Evolutionary conservation across 2,329 filamentous ascomycete species (phyloP).

Genomic region (Fusarium haematococcum): DNA sequence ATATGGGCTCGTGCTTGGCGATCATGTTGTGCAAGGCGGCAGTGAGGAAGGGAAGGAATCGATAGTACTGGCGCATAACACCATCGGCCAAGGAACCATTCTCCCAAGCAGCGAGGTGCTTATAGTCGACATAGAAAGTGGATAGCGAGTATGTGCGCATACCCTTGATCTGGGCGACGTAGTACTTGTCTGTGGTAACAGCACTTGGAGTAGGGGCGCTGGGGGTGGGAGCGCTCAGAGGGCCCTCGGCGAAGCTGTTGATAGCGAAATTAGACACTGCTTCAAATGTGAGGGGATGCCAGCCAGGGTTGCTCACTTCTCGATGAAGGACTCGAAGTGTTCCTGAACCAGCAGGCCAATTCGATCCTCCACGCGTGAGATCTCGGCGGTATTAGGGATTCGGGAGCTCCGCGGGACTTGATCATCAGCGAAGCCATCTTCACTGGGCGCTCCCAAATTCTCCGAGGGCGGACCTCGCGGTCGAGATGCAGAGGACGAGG

Average conservation of each 20-base stretch:
- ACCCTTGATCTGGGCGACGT: slow-evolving; percentile 84
- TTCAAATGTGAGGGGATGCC: background rate
- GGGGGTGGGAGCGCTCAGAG: slow-evolving; percentile 62
- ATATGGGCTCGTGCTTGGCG: slow-evolving; percentile 91
- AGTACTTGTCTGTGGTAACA: slow-evolving; percentile 83
- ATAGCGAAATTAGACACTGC: slow-evolving; percentile 5
- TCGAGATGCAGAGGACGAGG: slow-evolving; percentile 64
- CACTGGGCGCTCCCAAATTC: slow-evolving; percentile 69
- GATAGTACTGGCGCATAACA: slow-evolving; percentile 91
- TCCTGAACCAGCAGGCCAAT: slow-evolving; percentile 80
- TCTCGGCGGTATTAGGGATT: slow-evolving; percentile 59
- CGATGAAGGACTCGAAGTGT: slow-evolving; percentile 83
- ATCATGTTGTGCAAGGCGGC: slow-evolving; percentile 92
- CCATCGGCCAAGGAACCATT: slow-evolving; percentile 87
- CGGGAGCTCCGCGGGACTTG: slow-evolving; percentile 67
- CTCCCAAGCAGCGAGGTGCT: slow-evolving; percentile 81
- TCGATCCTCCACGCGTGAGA: slow-evolving; percentile 80
- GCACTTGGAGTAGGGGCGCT: slow-evolving; percentile 75
- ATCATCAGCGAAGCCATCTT: slow-evolving; percentile 74
- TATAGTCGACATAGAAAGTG: slow-evolving; percentile 88
- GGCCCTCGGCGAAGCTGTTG: slow-evolving; percentile 75
- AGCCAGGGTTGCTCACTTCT: slow-evolving; percentile 65
- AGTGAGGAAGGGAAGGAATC: slow-evolving; percentile 91
- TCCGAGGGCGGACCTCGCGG: slow-evolving; percentile 73
- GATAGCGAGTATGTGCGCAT: slow-evolving; percentile 81